phyloP scores from a whole-genome alignment of 1,139 yeast species.

The Suhomyces guaymorum region DNA sequence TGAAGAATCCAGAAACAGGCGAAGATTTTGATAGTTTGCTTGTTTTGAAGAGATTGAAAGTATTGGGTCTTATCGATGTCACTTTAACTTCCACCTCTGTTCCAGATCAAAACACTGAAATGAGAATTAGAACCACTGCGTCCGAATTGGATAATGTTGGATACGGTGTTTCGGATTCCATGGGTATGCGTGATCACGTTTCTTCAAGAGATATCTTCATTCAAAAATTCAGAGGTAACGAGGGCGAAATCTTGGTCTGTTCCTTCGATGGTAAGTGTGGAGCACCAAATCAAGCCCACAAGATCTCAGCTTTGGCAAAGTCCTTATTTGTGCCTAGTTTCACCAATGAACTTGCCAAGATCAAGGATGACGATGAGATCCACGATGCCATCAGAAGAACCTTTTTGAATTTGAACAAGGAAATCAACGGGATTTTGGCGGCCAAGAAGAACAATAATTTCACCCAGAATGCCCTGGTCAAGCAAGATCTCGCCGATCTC shows the following conservation, averaged over 20 bases:
- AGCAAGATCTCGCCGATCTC: constrained; percentile 47
- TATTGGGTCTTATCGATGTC: constrained; percentile 91
- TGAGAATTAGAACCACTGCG: constrained; percentile 91
- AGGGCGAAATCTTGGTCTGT: constrained; percentile 69
- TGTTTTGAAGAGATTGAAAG: constrained; percentile 66
- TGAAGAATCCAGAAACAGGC: constrained; percentile 46
- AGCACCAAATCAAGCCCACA: constrained; percentile 58
- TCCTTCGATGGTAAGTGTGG: constrained; percentile 84
- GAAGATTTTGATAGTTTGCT: constrained; percentile 75
- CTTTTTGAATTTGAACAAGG: constrained; percentile 77
- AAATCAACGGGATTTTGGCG: constrained; percentile 52
- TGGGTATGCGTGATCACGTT: constrained; percentile 69
- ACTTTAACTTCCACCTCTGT: constrained; percentile 81
- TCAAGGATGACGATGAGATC: constrained; percentile 46
- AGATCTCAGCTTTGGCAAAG: constrained; percentile 72
- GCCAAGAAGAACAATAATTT: constrained; percentile 36
- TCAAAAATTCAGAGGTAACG: constrained; percentile 85
- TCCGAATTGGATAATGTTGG: constrained; percentile 76
- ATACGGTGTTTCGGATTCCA: constrained; percentile 88
- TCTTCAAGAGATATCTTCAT: constrained; percentile 82
- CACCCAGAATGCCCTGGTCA: constrained; percentile 23
- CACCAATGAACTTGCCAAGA: constrained; percentile 59
- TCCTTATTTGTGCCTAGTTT: constrained; percentile 65
- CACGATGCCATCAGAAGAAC: constrained; percentile 76
- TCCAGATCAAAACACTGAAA: constrained; percentile 83